These are phyloP conservation scores for Aspergillus coremiiformis DNA, from an alignment of 495 filamentous ascomycete species.

Conservation along the genomic window DNA sequence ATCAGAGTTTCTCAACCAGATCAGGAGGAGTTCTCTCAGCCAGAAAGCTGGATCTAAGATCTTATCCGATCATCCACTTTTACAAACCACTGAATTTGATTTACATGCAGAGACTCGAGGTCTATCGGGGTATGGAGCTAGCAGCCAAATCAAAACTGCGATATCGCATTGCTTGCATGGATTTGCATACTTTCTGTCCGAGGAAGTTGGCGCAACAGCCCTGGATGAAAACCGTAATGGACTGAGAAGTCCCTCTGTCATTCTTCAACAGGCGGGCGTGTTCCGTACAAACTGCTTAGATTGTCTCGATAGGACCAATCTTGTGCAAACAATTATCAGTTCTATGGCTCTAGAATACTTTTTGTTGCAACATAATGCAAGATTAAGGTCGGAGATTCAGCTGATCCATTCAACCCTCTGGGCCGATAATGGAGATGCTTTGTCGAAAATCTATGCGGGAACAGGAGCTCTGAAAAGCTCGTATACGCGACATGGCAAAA, in stretches of 20 bases:
- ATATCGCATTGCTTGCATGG: constrained; percentile 70
- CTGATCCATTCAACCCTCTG: constrained; percentile 83
- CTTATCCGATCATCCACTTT: constrained; percentile 57
- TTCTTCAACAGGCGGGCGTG: constrained; percentile 86
- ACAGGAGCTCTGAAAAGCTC: constrained; percentile 93
- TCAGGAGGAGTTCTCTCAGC: constrained; percentile 60
- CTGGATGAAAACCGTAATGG: constrained; percentile 20
- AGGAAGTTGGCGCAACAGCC: constrained; percentile 37
- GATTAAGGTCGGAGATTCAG: constrained; percentile 71
- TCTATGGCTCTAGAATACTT: constrained; percentile 83
- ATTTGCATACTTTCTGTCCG: constrained; percentile 86
- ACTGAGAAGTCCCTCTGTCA: constrained; percentile 51
- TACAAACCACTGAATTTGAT: constrained; percentile 80
- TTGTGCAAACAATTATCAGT: constrained; percentile 91
- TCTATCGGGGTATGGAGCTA: constrained; percentile 79
- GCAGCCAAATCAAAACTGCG: constrained; percentile 63
- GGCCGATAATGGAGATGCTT: constrained; percentile 96
- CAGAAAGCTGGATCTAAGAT: constrained; percentile 30
- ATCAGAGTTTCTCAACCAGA: constrained; percentile 65
- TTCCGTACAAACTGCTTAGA: constrained; percentile 96
- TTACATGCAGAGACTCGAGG: constrained; percentile 92
- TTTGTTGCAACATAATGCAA: constrained; percentile 57
- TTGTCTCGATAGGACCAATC: constrained; percentile 91
- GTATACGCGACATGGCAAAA: constrained; percentile 92
- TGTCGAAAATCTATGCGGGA: constrained; percentile 93